These are phyloP conservation scores for Metarhizium rileyi DNA, from an alignment of 2,329 filamentous ascomycete genomes.

Conservation along the genomic window DNA sequence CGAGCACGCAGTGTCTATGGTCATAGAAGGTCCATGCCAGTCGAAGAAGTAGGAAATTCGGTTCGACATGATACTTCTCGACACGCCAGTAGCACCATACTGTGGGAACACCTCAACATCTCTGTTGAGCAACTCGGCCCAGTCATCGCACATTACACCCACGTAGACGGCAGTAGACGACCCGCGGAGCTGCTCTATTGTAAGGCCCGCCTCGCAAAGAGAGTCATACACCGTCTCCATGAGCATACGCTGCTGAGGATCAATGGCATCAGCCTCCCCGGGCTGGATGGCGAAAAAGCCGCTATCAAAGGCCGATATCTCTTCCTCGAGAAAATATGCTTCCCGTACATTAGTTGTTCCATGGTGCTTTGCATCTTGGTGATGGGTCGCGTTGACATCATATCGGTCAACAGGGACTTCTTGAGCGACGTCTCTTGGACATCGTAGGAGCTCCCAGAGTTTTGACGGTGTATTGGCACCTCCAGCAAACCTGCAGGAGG, in stretches of 20 bases:
- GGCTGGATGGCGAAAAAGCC: constrained; percentile 17
- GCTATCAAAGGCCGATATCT: constrained; percentile 31
- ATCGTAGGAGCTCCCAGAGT: constrained; percentile 24
- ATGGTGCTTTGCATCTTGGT: constrained; percentile 22
- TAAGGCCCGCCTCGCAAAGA: constrained; percentile 25
- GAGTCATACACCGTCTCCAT: constrained; percentile 32
- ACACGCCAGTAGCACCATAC: constrained; percentile 33
- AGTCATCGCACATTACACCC: neutral
- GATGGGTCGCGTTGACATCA: constrained; percentile 15
- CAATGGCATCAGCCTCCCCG: constrained; percentile 7
- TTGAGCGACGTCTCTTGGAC: constrained; percentile 24
- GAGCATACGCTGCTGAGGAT: constrained; percentile 9
- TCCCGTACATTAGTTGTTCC: constrained; percentile 12
- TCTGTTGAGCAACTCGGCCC: constrained; percentile 10
- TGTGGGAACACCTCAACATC: constrained; percentile 20
- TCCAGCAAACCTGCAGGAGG: constrained; percentile 28
- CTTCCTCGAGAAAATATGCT: constrained; percentile 23
- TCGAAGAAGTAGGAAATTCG: constrained; percentile 4
- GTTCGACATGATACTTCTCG: constrained; percentile 23
- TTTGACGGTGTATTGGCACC: constrained; percentile 21
- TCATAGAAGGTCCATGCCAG: constrained; percentile 12
- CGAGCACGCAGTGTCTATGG: constrained; percentile 29
- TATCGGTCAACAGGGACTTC: constrained; percentile 15
- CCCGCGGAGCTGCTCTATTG: constrained; percentile 11
- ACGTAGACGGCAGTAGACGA: constrained; percentile 26